phyloP scores from a whole-genome alignment of 495 filamentous ascomycete genomes.

The Massariosphaeria phaeospora region DNA sequence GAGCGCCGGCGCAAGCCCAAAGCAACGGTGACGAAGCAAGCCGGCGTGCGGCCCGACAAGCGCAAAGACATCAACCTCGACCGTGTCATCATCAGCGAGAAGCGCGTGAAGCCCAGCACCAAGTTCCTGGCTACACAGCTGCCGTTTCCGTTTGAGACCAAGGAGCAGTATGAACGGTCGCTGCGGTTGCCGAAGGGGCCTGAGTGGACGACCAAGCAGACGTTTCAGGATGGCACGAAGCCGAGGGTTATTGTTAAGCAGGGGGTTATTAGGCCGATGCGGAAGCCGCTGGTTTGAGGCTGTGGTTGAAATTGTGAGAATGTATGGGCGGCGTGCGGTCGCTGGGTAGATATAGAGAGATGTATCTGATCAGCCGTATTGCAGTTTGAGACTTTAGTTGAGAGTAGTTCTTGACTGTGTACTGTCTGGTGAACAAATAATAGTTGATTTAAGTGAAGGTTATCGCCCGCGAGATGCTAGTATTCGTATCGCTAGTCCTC shows the following conservation, averaged over 20 bases:
- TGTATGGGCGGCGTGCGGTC: too few relatives aligned
- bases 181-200: constrained; percentile 83
- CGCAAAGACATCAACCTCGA: constrained; percentile 77
- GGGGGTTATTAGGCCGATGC: constrained; percentile 84
- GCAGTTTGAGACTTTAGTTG: too few relatives aligned
- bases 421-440: too few relatives aligned
- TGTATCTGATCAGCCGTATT: too few relatives aligned
- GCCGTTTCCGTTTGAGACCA: constrained; percentile 81
- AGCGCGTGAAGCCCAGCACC: constrained; percentile 83
- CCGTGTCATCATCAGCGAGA: constrained; percentile 89
- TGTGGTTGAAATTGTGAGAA: neutral
- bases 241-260: constrained; percentile 88
- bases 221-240: constrained; percentile 84
- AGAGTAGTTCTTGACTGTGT: too few relatives aligned
- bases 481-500: too few relatives aligned
- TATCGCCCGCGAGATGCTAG: too few relatives aligned
- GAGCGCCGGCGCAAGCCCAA: constrained; percentile 54
- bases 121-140: constrained; percentile 79
- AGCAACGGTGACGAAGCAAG: constrained; percentile 56
- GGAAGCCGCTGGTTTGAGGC: constrained; percentile 55
- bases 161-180: constrained; percentile 84
- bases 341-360: too few relatives aligned
- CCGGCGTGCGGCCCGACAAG: constrained; percentile 70
- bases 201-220: constrained; percentile 92
- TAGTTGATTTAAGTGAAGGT: too few relatives aligned